phyloP scores from a whole-genome alignment of 352 stramenopile genomes.

The Phytophthora fragariae region DNA sequence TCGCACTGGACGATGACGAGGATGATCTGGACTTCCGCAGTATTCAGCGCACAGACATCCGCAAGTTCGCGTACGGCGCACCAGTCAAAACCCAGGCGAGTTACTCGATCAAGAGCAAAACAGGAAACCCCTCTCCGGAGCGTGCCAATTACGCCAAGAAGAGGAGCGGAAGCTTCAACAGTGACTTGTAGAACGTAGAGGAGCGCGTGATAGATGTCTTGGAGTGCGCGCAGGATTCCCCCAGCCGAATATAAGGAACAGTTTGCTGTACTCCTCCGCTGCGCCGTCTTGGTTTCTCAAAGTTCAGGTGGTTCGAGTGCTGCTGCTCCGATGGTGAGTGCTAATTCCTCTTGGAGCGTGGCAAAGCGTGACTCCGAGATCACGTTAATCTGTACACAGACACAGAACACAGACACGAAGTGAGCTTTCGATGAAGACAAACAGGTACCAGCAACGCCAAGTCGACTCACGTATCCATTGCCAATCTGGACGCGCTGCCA shows the following conservation, averaged over 20 bases:
- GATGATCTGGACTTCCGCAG: slow-evolving; percentile 53
- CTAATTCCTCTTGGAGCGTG: slow-evolving; percentile 22
- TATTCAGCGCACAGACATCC: slow-evolving; percentile 46
- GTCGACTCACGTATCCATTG: slow-evolving; percentile 58
- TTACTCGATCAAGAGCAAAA: slow-evolving; percentile 19
- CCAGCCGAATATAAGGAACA: slow-evolving; percentile 28
- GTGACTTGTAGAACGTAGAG: slow-evolving; percentile 34
- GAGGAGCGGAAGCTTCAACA: slow-evolving; percentile 37
- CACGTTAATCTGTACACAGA: slow-evolving; percentile 26
- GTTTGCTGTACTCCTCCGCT: neutral
- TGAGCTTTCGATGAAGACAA: slow-evolving; percentile 6
- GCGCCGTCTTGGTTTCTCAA: neutral
- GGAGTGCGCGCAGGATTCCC: neutral
- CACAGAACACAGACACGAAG: neutral
- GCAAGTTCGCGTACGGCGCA: slow-evolving; percentile 39
- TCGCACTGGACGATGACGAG: slow-evolving; percentile 65
- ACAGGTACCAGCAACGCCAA: neutral
- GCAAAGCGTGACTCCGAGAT: slow-evolving; percentile 30
- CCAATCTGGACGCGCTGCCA: slow-evolving; percentile 50
- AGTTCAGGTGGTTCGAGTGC: neutral
- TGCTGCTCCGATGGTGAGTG: slow-evolving; percentile 1
- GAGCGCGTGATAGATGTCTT: slow-evolving; percentile 15
- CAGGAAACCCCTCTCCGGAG: slow-evolving; percentile 4
- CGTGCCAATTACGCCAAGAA: slow-evolving; percentile 31
- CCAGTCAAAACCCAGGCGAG: slow-evolving; percentile 31